Evolutionary conservation across 148 eudicot genomes (phyloP), one percentile per base, ranked within the genome.

Genomic region (Rhododendron molle): DNA sequence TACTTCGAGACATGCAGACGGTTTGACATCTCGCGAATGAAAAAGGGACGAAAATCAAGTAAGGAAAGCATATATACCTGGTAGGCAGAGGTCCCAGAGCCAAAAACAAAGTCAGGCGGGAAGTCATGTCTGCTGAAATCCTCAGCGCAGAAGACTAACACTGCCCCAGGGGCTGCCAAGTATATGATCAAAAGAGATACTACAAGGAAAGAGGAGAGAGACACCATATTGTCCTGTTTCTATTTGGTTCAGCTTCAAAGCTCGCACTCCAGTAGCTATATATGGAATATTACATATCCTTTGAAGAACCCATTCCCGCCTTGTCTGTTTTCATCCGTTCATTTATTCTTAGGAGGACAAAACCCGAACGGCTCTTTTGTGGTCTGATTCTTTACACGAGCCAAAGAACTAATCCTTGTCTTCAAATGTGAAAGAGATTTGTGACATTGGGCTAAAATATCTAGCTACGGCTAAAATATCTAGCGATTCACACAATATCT

Each of bases 31-130:
- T 14, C 15, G 58, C 20, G 5, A 52, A 52, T 13, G 15, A 15
- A 15, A 4, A 52, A 58, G 67, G 67, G 67, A 74, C 21, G 23
- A 74, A 36, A 36, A 36, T 16, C 43, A 73, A 32, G 10, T 9
- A 15, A 58, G 50, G 26, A 36, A 28, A 7, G 52, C 5, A 32
- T 71, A 14, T 14, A 30, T 71, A 91, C 91, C 88, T 91, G 92
- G 83, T 87, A 86, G 71, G 92, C 91, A 32, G 91, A 85, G 76
- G 89, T 79, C 11, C 91, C 91, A 7, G 91, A 81, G 38, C 92
- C 90, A 65, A 91, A 91, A 52, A 91, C 85, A 58, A 91, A 91
- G 30, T 85, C 84, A 20, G 83, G 60, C 20, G 85, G 85, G 76
- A 90, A 90, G 71, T 90, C 89, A 56, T 73, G 34, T 79, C 91